These are phyloP conservation scores for Beauveria asiatica DNA, from an alignment of 2,329 filamentous ascomycete species.

Conservation along the genomic window DNA sequence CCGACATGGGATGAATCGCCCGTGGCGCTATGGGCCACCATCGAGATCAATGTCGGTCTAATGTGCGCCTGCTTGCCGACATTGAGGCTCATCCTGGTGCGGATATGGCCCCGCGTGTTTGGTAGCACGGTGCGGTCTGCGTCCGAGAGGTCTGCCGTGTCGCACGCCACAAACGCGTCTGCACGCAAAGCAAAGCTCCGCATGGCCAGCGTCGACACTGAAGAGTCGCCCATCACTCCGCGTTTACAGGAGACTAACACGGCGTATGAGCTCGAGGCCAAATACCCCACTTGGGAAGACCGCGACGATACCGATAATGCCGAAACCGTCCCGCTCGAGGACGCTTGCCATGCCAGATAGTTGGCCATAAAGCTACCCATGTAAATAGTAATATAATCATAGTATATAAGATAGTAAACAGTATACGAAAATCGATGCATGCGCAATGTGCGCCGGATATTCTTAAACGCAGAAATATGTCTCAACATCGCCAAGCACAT, in stretches of 20 bases:
- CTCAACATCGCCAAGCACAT: background rate
- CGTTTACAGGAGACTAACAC: background rate
- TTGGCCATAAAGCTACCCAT: background rate
- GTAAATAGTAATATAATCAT: background rate
- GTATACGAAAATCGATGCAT: background rate
- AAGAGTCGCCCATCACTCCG: background rate
- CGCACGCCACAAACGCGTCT: background rate
- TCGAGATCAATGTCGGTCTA: slow-evolving; percentile 19
- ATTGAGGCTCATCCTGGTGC: slow-evolving; percentile 17
- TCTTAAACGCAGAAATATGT: background rate
- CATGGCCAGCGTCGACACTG: background rate
- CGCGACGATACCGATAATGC: background rate
- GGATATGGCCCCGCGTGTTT: slow-evolving; percentile 9
- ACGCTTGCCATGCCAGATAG: slow-evolving; percentile 1
- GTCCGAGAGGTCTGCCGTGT: background rate
- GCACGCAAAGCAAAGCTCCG: background rate
- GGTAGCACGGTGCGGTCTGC: background rate
- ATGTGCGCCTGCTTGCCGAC: slow-evolving; percentile 19
- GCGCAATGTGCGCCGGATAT: background rate
- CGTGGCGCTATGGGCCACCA: slow-evolving; percentile 16
- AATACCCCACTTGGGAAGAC: slow-evolving; percentile 6
- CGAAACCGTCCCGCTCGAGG: background rate
- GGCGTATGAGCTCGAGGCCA: slow-evolving; percentile 5
- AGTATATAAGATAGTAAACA: background rate
- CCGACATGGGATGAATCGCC: slow-evolving; percentile 16